A percentile compares a stretch with the other conserved stretches of the same genome.
These are phyloP conservation scores for Aspergillus candidus DNA, from an alignment of 2,329 filamentous ascomycete genomes.

Conservation along the genomic window DNA sequence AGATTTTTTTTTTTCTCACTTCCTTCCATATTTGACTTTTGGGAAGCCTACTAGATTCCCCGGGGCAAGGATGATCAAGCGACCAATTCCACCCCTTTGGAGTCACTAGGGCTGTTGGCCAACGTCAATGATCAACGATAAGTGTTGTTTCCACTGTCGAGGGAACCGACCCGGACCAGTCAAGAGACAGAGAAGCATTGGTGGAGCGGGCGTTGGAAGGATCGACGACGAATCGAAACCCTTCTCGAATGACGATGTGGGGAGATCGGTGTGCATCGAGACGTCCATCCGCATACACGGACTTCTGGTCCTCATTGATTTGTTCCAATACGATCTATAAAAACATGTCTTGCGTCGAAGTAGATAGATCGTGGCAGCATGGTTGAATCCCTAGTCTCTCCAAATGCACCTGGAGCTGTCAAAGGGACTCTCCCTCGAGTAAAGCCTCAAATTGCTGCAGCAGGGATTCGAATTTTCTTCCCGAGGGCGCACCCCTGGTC, in stretches of 20 bases:
- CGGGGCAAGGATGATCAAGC: slow-evolving; percentile 1
- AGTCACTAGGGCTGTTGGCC: slow-evolving; percentile 1
- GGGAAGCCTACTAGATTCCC: slow-evolving; percentile 1
- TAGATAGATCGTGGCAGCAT: slow-evolving; percentile 7
- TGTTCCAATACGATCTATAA: no score
- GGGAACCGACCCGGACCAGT: slow-evolving; percentile 7
- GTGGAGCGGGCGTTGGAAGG: slow-evolving; percentile 2
- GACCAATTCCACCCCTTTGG: slow-evolving; percentile 11
- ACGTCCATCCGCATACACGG: no score
- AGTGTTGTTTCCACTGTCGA: slow-evolving; percentile 2
- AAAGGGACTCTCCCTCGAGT: not conserved
- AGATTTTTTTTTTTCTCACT: not conserved
- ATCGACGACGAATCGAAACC: slow-evolving; percentile 15
- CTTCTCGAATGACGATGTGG: slow-evolving; percentile 2
- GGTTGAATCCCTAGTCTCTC: not conserved
- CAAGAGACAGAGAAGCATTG: slow-evolving; percentile 1
- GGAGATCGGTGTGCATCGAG: no score
- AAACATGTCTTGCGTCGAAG: no score
- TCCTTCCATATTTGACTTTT: not conserved
- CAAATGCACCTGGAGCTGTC: not conserved
- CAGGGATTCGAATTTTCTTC: no score
- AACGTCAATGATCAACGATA: slow-evolving; percentile 8
- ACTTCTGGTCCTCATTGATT: no score
- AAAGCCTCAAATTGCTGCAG: no score
- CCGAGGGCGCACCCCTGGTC: no score